A percentile compares a stretch with the other conserved stretches of the same genome.
Evolutionary conservation across 805 yeast species (phyloP).

Genomic region (Zygoascus flipseniorum): DNA sequence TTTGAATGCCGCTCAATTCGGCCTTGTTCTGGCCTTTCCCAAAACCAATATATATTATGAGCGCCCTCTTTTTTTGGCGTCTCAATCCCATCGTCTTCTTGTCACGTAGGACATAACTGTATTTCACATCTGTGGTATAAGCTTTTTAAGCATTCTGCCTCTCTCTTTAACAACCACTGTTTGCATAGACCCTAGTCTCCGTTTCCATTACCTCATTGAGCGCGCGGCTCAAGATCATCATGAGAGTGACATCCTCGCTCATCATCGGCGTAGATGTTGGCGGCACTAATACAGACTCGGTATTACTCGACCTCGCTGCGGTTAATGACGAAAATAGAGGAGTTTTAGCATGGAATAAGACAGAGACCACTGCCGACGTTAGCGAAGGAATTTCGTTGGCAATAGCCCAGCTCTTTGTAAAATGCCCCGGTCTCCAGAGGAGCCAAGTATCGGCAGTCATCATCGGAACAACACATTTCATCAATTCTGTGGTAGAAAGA

Average conservation of each 20-base stretch:
- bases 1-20: background rate
- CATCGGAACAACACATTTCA: slow-evolving; percentile 45
- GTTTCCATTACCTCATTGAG: background rate
- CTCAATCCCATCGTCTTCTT: too few relatives aligned
- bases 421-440: slow-evolving; percentile 3
- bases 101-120: too few relatives aligned
- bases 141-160: too few relatives aligned
- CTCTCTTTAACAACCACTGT: too few relatives aligned
- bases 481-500: slow-evolving; percentile 43
- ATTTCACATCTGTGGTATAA: too few relatives aligned
- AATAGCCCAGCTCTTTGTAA: slow-evolving; percentile 28
- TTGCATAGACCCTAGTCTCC: background rate
- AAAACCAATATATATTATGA: background rate
- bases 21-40: background rate
- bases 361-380: slow-evolving; percentile 37
- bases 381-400: slow-evolving; percentile 36
- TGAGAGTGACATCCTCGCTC: slow-evolving; percentile 1
- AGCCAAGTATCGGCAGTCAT: slow-evolving; percentile 35
- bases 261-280: slow-evolving; percentile 45
- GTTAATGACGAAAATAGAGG: slow-evolving; percentile 24
- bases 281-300: slow-evolving; percentile 45
- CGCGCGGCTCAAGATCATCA: background rate
- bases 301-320: slow-evolving; percentile 33
- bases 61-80: too few relatives aligned
- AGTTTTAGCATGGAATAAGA: slow-evolving; percentile 36